These are phyloP conservation scores for Ceratocystis alfenasii DNA, from an alignment of 2,329 filamentous ascomycete genomes.

Conservation along the genomic window DNA sequence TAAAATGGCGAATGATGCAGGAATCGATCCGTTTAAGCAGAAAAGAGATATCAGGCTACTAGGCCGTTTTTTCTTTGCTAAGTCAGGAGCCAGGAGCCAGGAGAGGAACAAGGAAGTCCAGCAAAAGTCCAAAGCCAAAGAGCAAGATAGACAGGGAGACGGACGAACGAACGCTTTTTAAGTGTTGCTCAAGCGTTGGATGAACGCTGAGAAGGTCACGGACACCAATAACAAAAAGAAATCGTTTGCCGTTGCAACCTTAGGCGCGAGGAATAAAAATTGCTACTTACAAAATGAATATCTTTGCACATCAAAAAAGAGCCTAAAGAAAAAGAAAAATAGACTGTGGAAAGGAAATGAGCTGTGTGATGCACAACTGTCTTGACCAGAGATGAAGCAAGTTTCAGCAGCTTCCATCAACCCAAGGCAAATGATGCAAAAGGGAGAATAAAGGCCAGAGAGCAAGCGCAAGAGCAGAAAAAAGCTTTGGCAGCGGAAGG, in stretches of 20 bases:
- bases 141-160: neutral
- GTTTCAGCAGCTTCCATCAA: slow-evolving; percentile 3
- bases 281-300: neutral
- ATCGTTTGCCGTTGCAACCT: neutral
- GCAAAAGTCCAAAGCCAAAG: neutral
- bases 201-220: neutral
- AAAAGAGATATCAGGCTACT: neutral
- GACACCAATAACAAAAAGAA: neutral
- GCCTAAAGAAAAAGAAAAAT: neutral
- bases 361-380: neutral
- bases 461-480: slow-evolving; percentile 2
- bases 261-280: neutral
- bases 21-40: neutral
- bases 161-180: neutral
- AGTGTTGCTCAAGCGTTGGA: neutral
- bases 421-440: neutral
- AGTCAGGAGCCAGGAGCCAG: neutral
- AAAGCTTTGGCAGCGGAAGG: slow-evolving; percentile 6
- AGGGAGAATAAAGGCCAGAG: neutral
- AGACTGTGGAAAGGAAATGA: neutral
- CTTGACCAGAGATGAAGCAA: slow-evolving; percentile 9
- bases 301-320: neutral
- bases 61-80: neutral
- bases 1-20: neutral
- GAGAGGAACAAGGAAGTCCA: neutral